Evolutionary conservation across 169 alveolate species (phyloP), one percentile per base, ranked within the genome.

Genomic region (Plasmodium reichenowi): DNA sequence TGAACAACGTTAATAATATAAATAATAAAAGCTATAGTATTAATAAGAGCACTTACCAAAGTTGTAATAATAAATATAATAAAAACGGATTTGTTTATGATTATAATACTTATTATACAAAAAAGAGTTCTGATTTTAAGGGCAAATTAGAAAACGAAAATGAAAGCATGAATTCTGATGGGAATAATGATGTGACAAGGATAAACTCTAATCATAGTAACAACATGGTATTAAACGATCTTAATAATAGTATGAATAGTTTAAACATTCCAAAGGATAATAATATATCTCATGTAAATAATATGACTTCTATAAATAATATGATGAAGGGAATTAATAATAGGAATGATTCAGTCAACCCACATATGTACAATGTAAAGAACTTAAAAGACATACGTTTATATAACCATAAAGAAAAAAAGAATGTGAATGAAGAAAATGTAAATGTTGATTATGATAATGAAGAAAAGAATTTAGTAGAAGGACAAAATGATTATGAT

Each of bases 81-180:
- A 75, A 75, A 56, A 75, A 63, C 54, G 52, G 75, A 0, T 75
- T 45, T 63, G 48, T 15, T 15, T 75, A 75, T 63, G 88, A 75
- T 63, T 75, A 75, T 12, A 75, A 75, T 56, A 22, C 88, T 2
- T 63, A 75, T 38, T n/a, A 43, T 12, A 29, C 74, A 48, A 75
- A 64, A 32, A 75, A 63, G 50, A 56, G 47, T 12, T 52, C 54
- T n/a, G 88, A 75, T 52, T 29, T 63, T 43, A 75, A 56, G 9
- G 63, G 50, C 0, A 70, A 70, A 8, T 48, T 45, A 17, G 47
- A 70, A 70, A 24, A 48, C 7, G n/a, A n/a, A 3, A 20, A 5
- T 20, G 15, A 5, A 2, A 48, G 8, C 17, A 47, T 6, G 1
- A 70, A 20, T 15, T 10, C 2, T 2, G 20, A 38, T 9, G 50